Base-by-base conservation (phyloP, 2,329 filamentous ascomycete genomes). In the Westerdykella ornata region DNA sequence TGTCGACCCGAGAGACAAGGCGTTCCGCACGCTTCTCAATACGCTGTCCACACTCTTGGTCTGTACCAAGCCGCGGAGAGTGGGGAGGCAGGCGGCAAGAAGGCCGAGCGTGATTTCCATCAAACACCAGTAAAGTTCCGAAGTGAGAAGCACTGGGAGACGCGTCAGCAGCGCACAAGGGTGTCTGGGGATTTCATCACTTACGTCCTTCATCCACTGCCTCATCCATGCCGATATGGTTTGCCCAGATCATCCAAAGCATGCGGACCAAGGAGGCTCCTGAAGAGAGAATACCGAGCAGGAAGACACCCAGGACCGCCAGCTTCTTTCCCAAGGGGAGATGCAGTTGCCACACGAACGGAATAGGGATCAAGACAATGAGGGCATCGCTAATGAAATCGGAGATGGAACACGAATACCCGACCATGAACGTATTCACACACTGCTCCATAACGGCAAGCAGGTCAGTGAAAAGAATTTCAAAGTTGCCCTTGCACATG, bases 381-480 rank as follows among this genome's bases (percentile, higher is more conserved):
- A 49, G 20, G 2, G 20, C 46, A 33, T 49, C 44, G 6, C 20
- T 34, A 20, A 49, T 36, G 31, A 49, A 46, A 38, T 49, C 46
- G 5, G 32, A 36, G 9, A 49, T 42, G 2, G 44, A 38, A 20
- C 15, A 41, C 2, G 41, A 39, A 22, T 44, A 46, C 3, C 26
- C 39, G 20, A 49, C 20, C 14, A 15, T 35, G 9, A 46, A 39
- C 1, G 20, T 41, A 34, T 49, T 32, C 1, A 46, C 17, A 15
- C 46, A 49, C 6, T 43, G 35, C 12, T 26, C 8, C 22, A 26
- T 26, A 2, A 15, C 30, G 6, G 15, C 16, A 13, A 38, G 16
- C 13, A 30, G 30, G 5, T 38, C 35, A n/a, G 30, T 34, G 18
- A 43, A 40, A 1, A 43, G 32, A 9, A 29, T 22, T 15, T 43